Evolutionary conservation across 495 filamentous ascomycete genomes (phyloP).

Genomic region (Penicillium egyptiacum): DNA sequence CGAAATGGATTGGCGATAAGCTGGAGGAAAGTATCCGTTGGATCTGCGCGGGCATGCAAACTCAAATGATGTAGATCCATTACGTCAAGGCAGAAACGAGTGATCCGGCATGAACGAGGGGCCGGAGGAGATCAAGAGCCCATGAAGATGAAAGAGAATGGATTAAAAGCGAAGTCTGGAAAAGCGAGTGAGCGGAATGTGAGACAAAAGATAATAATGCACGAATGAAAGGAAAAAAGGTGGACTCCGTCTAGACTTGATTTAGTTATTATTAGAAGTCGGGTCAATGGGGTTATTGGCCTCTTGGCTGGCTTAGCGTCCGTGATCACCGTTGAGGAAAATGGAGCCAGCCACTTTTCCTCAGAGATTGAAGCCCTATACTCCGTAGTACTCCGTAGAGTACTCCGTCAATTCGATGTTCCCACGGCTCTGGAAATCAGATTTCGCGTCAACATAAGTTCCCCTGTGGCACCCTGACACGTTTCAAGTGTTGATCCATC

Average conservation of each 20-base stretch:
- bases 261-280: slow-evolving; percentile 10
- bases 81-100: slow-evolving; percentile 16
- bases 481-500: neutral
- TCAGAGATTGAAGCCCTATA: neutral
- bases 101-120: slow-evolving; percentile 30
- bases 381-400: neutral
- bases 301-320: neutral
- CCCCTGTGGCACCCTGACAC: neutral
- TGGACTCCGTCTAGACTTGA: neutral
- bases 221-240: slow-evolving; percentile 3
- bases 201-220: slow-evolving; percentile 4
- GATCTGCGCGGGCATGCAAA: slow-evolving; percentile 21
- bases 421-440: neutral
- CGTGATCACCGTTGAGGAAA: slow-evolving; percentile 5
- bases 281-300: neutral
- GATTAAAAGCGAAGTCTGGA: neutral
- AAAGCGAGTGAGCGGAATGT: slow-evolving; percentile 1
- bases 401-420: neutral
- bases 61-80: slow-evolving; percentile 36
- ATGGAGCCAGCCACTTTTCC: slow-evolving; percentile 1
- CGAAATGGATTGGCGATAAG: slow-evolving; percentile 52
- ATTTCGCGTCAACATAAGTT: neutral
- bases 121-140: slow-evolving; percentile 4
- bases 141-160: neutral
- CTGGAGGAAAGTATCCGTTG: slow-evolving; percentile 43